Conservation (phyloP, 164 flowering plant species). For the Houttuynia cordata region DNA sequence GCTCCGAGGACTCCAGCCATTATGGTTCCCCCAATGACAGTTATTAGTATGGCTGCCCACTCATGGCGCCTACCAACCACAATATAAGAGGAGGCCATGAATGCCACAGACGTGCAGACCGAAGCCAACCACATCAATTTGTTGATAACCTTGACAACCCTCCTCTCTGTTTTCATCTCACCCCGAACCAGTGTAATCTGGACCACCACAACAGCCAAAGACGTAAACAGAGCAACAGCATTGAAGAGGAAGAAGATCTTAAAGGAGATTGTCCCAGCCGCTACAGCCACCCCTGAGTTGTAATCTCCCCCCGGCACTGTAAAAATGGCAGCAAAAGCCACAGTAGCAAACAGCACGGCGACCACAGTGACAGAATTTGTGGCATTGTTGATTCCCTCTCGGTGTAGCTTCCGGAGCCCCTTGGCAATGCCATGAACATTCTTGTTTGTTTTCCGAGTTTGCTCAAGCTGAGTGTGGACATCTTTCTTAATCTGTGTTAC, state of each 20-base stretch:
- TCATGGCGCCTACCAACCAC: conserved; percentile 41
- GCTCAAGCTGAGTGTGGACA: conserved; percentile 64
- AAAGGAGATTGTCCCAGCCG: conserved; percentile 32
- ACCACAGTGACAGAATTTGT: conserved; percentile 77
- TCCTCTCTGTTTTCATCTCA: conserved; percentile 56
- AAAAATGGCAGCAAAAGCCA: conserved; percentile 73
- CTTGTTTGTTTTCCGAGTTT: conserved; percentile 56
- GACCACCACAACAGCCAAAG: conserved; percentile 72
- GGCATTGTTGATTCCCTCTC: conserved; percentile 72
- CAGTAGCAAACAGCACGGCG: conserved; percentile 72
- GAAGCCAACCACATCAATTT: conserved; percentile 85
- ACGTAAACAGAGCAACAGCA: conserved; percentile 64
- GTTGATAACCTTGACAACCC: conserved; percentile 61
- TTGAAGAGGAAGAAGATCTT: conserved; percentile 62
- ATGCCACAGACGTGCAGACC: conserved; percentile 57
- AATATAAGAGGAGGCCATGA: conserved; percentile 64
- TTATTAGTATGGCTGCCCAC: conserved; percentile 60
- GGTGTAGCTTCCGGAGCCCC: conserved; percentile 55
- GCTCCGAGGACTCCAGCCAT: conserved; percentile 62
- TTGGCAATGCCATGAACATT: conserved; percentile 59
- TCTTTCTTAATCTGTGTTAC: conserved; percentile 67
- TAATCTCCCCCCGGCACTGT: conserved; percentile 62
- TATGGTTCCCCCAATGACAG: conserved; percentile 41
- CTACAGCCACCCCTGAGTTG: conserved; percentile 39
- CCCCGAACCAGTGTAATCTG: conserved; percentile 73